phyloP scores from a whole-genome alignment of 2,329 filamentous ascomycete species.

The Aspergillus sclerotialis region DNA sequence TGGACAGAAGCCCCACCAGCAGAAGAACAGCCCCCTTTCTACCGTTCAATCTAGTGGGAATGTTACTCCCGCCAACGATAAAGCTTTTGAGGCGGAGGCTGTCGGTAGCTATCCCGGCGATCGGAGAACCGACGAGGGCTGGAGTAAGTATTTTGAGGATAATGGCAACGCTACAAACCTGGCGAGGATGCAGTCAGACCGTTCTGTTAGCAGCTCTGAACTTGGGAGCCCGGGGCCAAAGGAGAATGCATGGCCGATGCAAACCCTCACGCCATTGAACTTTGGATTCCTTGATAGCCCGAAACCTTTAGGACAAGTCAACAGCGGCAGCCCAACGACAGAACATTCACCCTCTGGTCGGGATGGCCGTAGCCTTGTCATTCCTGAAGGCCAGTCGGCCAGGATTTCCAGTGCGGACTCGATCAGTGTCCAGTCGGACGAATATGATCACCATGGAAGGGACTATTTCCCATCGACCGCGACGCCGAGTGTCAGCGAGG shows the following conservation, averaged over 20 bases:
- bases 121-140: conserved; percentile 41
- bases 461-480: conserved; percentile 19
- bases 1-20: conserved; percentile 11
- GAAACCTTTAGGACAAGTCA: conserved; percentile 32
- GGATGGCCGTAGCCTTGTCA: conserved; percentile 23
- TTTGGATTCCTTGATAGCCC: conserved; percentile 31
- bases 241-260: conserved; percentile 35
- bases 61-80: conserved; percentile 15
- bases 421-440: conserved; percentile 30
- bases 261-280: conserved; percentile 27
- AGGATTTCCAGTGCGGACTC: conserved; percentile 39
- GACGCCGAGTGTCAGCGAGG: too few relatives aligned
- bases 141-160: conserved; percentile 43
- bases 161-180: conserved; percentile 20
- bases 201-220: conserved; percentile 18
- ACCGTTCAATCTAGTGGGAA: conserved; percentile 23
- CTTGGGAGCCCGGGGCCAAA: conserved; percentile 30
- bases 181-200: conserved; percentile 17
- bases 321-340: conserved; percentile 38
- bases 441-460: conserved; percentile 22
- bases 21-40: conserved; percentile 20
- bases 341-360: conserved; percentile 22
- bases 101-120: conserved; percentile 23
- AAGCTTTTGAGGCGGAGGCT: conserved; percentile 12
- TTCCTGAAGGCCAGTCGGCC: conserved; percentile 35